Evolutionary conservation across 768 basidiomycete species (phyloP).

Genomic region (Sistotremastrum niveocremeum): DNA sequence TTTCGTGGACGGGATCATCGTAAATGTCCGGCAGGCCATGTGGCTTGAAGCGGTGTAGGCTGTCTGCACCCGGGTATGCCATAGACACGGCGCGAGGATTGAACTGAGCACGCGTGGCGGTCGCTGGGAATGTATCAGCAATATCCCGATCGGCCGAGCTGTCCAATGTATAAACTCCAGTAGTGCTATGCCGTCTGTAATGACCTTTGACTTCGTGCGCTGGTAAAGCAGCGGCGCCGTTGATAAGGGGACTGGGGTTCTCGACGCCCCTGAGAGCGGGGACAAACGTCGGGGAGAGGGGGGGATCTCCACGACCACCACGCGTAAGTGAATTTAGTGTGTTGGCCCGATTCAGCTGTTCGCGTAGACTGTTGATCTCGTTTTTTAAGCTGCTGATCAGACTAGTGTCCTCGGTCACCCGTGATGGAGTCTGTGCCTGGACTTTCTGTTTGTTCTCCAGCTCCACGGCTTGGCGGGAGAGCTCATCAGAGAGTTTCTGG

Average conservation of each 20-base stretch:
- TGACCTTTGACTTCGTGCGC: constrained; percentile 36
- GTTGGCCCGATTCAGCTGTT: constrained; percentile 92
- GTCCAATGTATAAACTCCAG: constrained; percentile 55
- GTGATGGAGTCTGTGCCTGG: constrained; percentile 47
- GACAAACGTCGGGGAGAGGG: constrained; percentile 76
- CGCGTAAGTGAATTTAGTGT: constrained; percentile 80
- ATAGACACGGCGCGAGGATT: constrained; percentile 82
- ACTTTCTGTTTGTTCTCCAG: constrained; percentile 66
- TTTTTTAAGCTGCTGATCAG: constrained; percentile 83
- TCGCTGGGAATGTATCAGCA: constrained; percentile 64
- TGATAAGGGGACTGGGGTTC: constrained; percentile 18
- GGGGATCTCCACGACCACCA: constrained; percentile 53
- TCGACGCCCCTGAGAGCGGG: constrained; percentile 49
- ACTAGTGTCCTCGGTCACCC: constrained; percentile 70
- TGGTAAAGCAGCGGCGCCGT: constrained; percentile 21
- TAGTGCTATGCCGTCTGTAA: constrained; percentile 77
- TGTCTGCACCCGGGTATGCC: constrained; percentile 75
- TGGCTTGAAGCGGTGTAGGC: constrained; percentile 50
- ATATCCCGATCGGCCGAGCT: constrained; percentile 57
- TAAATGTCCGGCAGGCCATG: constrained; percentile 59
- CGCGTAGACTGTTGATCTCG: constrained; percentile 84
- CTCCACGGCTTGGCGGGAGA: constrained; percentile 56
- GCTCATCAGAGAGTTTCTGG: constrained; percentile 65
- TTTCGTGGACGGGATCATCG: constrained; percentile 90
- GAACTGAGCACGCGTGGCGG: constrained; percentile 56